Conservation (phyloP, 352 stramenopile species). For the Pythium diclinum region DNA sequence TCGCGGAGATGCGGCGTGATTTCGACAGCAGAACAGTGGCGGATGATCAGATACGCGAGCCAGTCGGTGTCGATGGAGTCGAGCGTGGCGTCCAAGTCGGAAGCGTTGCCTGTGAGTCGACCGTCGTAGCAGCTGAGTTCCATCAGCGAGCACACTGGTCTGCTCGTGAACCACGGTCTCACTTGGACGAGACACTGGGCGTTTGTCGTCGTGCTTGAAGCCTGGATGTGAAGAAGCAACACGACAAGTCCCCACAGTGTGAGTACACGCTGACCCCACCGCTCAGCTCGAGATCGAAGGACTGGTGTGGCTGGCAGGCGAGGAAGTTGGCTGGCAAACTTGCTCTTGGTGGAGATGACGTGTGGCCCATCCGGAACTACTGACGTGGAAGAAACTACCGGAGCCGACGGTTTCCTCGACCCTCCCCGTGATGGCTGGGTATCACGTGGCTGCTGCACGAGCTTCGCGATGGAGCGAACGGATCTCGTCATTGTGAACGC, state of each 20-base stretch:
- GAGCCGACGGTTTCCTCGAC: too few species aligned
- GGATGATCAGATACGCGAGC: constrained; percentile 25
- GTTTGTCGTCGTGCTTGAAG: constrained; percentile 1
- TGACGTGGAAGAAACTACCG: too few species aligned
- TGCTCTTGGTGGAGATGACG: too few species aligned
- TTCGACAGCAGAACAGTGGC: constrained; percentile 16
- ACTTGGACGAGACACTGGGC: constrained; percentile 27
- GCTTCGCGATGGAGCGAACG: constrained; percentile 23
- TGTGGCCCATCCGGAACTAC: too few species aligned
- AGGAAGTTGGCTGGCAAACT: too few species aligned
- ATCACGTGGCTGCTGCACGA: too few species aligned
- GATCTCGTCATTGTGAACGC: constrained; percentile 20
- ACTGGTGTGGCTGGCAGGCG: too few species aligned
- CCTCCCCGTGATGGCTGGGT: too few species aligned
- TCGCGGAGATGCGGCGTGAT: constrained; percentile 20
- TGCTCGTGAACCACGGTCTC: constrained; percentile 24
- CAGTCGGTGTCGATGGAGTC: constrained; percentile 13
- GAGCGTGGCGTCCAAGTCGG: constrained; percentile 22
- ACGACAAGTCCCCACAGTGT: constrained; percentile 14
- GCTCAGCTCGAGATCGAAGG: neutral
- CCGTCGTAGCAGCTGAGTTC: constrained; percentile 28
- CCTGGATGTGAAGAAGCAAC: too few species aligned
- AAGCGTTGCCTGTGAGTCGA: constrained; percentile 3
- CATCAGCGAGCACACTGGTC: constrained; percentile 27
- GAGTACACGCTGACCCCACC: constrained; percentile 5